These are phyloP conservation scores for Mortierella sp. DNA, from an alignment of 371 early-diverging fungal species.

Conservation along the genomic window DNA sequence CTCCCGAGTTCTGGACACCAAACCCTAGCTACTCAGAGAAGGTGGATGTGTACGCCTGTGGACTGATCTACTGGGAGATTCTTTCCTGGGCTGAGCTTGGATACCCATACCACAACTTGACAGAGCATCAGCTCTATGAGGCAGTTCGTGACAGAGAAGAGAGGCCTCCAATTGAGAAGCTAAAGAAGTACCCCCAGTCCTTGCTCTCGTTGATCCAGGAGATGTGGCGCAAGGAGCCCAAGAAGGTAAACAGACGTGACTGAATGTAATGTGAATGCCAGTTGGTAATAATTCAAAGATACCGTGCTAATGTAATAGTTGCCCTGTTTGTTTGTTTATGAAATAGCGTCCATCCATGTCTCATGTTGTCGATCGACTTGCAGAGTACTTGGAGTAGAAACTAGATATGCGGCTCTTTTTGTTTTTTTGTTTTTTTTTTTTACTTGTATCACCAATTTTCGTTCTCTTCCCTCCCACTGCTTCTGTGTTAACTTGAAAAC, in stretches of 20 bases:
- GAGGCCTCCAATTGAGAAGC: conserved; percentile 71
- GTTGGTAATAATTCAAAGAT: not conserved
- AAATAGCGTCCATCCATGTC: conserved; percentile 75
- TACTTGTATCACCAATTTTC: not conserved
- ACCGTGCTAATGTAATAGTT: not conserved
- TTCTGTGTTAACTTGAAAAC: too few relatives aligned
- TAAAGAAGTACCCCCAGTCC: conserved; percentile 69
- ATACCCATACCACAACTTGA: conserved; percentile 80
- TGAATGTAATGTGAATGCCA: not conserved
- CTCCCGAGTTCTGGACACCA: conserved; percentile 82
- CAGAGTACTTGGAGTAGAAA: conserved; percentile 66
- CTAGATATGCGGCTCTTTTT: not conserved
- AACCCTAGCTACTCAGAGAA: conserved; percentile 84
- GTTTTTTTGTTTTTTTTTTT: not conserved
- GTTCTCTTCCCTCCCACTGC: too few relatives aligned
- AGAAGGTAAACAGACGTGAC: conserved; percentile 47
- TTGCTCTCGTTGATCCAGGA: conserved; percentile 74
- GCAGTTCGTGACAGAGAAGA: conserved; percentile 71
- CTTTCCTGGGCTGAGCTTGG: conserved; percentile 79
- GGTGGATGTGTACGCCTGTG: conserved; percentile 82
- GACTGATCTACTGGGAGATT: conserved; percentile 86
- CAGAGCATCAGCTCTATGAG: conserved; percentile 71
- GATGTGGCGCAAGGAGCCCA: conserved; percentile 80
- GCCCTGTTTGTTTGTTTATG: not conserved
- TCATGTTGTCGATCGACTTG: conserved; percentile 71